These are phyloP conservation scores for Meredithiella fracta DNA, from an alignment of 2,329 filamentous ascomycete genomes.

Conservation along the genomic window DNA sequence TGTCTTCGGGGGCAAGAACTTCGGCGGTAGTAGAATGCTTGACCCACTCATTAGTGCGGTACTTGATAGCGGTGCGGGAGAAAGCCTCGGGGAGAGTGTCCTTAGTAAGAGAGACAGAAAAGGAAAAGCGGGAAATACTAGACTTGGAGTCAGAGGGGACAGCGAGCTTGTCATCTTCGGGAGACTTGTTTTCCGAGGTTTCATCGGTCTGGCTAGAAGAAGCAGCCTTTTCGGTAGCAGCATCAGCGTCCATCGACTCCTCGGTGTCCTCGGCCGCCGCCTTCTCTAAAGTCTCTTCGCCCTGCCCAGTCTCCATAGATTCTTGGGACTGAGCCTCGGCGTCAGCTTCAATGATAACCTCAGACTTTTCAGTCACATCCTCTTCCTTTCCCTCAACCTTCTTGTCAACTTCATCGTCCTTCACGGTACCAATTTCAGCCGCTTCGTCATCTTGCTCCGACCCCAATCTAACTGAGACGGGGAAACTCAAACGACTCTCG, in stretches of 20 bases:
- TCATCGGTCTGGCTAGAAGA: slow-evolving; percentile 8
- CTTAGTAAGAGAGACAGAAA: slow-evolving; percentile 34
- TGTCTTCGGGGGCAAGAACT: slow-evolving; percentile 45
- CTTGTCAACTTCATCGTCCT: background rate
- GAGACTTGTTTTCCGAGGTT: slow-evolving; percentile 8
- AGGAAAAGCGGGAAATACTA: slow-evolving; percentile 26
- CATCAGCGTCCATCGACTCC: slow-evolving; percentile 10
- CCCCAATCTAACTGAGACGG: background rate
- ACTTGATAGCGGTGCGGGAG: slow-evolving; percentile 63
- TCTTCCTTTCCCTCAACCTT: no score
- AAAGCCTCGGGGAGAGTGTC: slow-evolving; percentile 52
- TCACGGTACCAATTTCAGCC: background rate
- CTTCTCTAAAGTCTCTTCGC: slow-evolving; percentile 10
- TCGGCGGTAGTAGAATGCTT: slow-evolving; percentile 75
- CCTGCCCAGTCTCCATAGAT: slow-evolving; percentile 8
- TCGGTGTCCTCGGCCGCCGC: slow-evolving; percentile 1
- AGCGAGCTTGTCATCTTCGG: slow-evolving; percentile 9
- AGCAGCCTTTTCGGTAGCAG: slow-evolving; percentile 14
- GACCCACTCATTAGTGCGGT: slow-evolving; percentile 90
- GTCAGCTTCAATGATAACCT: background rate
- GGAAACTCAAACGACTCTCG: slow-evolving; percentile 8
- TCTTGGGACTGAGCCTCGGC: slow-evolving; percentile 16
- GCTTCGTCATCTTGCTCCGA: background rate
- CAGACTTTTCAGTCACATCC: background rate
- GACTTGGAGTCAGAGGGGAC: slow-evolving; percentile 25